phyloP scores from a whole-genome alignment of 148 eudicot genomes.

The Polygonum aviculare region DNA sequence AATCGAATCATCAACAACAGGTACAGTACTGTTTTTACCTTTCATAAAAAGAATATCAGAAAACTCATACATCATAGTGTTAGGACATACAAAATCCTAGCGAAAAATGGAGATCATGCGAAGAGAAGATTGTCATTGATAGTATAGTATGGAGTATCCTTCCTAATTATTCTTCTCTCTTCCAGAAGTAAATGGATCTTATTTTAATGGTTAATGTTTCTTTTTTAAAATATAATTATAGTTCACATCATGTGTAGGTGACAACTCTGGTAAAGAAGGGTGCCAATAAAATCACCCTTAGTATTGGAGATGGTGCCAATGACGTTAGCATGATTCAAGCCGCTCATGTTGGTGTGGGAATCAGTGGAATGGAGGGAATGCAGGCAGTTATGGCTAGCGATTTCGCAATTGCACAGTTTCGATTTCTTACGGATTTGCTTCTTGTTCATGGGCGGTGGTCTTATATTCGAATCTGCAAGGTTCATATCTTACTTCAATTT shows the following conservation, averaged over 20 bases:
- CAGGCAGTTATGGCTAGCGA: constrained; percentile 99
- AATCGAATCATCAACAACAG: background rate
- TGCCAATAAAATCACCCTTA: constrained; percentile 74
- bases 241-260: constrained; percentile 45
- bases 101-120: background rate
- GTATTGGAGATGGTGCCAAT: constrained; percentile 94
- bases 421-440: constrained; percentile 84
- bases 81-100: background rate
- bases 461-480: constrained; percentile 96
- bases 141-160: background rate
- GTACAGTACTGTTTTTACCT: background rate
- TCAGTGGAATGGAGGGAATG: constrained; percentile 98
- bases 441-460: constrained; percentile 99
- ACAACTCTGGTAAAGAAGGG: constrained; percentile 87
- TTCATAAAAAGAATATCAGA: background rate
- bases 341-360: constrained; percentile 98
- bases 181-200: background rate
- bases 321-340: constrained; percentile 98
- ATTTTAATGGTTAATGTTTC: background rate
- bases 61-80: background rate
- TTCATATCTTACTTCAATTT: constrained; percentile 6
- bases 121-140: background rate
- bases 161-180: background rate
- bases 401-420: constrained; percentile 97
- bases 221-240: background rate